These are phyloP conservation scores for Penicillium roqueforti DNA, from an alignment of 495 filamentous ascomycete species.

Conservation along the genomic window DNA sequence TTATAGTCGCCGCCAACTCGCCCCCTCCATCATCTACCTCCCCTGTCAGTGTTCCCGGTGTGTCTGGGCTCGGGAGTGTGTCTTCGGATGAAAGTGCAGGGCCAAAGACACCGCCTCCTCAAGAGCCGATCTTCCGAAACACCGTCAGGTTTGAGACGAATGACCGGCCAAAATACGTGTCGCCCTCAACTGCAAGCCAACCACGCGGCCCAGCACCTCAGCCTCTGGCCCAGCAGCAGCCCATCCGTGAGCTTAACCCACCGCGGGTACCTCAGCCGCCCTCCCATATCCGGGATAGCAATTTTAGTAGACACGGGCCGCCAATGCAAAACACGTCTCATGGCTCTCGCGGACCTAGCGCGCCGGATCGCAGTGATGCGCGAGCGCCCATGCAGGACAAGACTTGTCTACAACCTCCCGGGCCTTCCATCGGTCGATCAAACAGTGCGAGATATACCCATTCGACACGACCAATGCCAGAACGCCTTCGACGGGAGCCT, in stretches of 20 bases:
- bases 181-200: slow-evolving; percentile 12
- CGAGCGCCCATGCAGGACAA: slow-evolving; percentile 8
- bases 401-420: not conserved
- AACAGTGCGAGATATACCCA: slow-evolving; percentile 17
- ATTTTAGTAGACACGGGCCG: not conserved
- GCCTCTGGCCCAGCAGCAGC: slow-evolving; percentile 3
- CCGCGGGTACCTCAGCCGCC: not conserved
- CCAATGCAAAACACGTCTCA: slow-evolving; percentile 8
- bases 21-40: slow-evolving; percentile 16
- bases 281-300: not conserved
- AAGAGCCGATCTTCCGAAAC: slow-evolving; percentile 21
- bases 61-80: slow-evolving; percentile 20
- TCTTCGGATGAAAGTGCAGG: slow-evolving; percentile 38
- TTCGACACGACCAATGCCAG: not conserved
- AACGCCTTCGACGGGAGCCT: slow-evolving; percentile 4
- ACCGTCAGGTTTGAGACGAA: slow-evolving; percentile 2
- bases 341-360: not conserved
- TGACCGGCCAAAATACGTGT: not conserved
- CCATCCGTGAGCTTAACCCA: not conserved
- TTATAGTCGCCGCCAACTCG: slow-evolving; percentile 33
- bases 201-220: slow-evolving; percentile 8
- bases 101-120: slow-evolving; percentile 31
- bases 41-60: slow-evolving; percentile 9
- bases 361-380: slow-evolving; percentile 4
- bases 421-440: slow-evolving; percentile 15